Evolutionary conservation across 768 basidiomycete species (phyloP).

Genomic region (Russula sp.): DNA sequence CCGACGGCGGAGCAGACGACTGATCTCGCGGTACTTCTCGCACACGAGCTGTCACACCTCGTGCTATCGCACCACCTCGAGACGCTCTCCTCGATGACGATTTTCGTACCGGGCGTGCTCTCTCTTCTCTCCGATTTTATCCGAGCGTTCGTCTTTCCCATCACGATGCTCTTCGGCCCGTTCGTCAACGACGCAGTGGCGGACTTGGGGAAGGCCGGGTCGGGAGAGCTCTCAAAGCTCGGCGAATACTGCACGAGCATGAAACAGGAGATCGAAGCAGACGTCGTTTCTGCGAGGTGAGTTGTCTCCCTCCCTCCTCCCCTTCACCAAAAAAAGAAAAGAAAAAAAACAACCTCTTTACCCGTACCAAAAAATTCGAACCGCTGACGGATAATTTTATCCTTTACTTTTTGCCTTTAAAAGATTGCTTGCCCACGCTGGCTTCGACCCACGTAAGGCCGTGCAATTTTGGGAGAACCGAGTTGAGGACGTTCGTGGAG

Average conservation of each 20-base stretch:
- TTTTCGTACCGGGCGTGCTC: constrained; percentile 73
- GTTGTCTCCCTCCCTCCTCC: constrained; percentile 19
- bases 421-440: constrained; percentile 87
- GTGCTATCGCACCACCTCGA: constrained; percentile 88
- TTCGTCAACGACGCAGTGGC: constrained; percentile 94
- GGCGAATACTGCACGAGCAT: constrained; percentile 72
- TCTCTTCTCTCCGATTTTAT: constrained; percentile 71
- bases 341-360: not conserved
- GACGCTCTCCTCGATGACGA: constrained; percentile 75
- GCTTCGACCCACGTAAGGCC: constrained; percentile 80
- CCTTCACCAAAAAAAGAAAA: not conserved
- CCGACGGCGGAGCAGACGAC: constrained; percentile 75
- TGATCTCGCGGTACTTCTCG: constrained; percentile 82
- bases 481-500: constrained; percentile 29
- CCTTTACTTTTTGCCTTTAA: not conserved
- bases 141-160: constrained; percentile 74
- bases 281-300: constrained; percentile 78
- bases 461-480: constrained; percentile 77
- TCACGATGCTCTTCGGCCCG: constrained; percentile 89
- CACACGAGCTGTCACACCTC: constrained; percentile 92
- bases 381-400: not conserved
- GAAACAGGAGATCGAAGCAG: constrained; percentile 88
- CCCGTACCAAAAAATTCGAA: not conserved
- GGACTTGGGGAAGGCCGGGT: constrained; percentile 67
- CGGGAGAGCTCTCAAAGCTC: constrained; percentile 63